Base-by-base conservation (phyloP, 768 basidiomycete species). In the Amanita exitialis region DNA sequence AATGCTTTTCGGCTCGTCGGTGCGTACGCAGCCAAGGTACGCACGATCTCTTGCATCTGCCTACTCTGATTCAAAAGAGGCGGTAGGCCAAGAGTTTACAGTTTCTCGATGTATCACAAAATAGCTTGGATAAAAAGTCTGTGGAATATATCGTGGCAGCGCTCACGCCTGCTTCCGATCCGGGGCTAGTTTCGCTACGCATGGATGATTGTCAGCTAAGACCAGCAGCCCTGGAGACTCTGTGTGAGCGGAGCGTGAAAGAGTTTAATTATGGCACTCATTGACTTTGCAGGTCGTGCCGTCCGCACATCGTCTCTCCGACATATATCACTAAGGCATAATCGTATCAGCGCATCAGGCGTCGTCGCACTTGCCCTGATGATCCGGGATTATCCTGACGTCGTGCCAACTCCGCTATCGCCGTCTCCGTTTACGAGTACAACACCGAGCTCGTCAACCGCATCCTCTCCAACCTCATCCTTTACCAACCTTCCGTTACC, bases 331-430 rank as follows among this genome's bases (percentile, higher is more conserved):
- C 68, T 99, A 20, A 80, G 95, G 13, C 78, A 90, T 42, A 98
- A 99, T 66, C 79, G 80, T 38, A 96, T 98, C 59, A 80, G 75
- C 30, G 76, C 83, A 0, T 78, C 86, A 0, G 92, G 93, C 30
- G 92, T 87, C 6, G 91, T 98, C 4, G 88, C 92, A 0, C 74
- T 98, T 10, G 93, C 95, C 0, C 76, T 96, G 47, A 94, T 99
- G 90, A 93, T 97, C 55, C 80, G 89, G 47, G 95, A 99, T 65
- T 98, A 97, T 61, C 90, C 91, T 3, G 91, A 96, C 56, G 74
- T 84, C 38, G 77, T 83, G 6, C 70, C 75, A 25, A 61, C 60
- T 16, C 60, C 66, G 6, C 46, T 66, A 27, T 63, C 71, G 1
- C 61, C 71, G 2, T 54, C 62, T 1, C 53, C 67, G 9, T 62